A percentile compares a stretch with the other conserved stretches of the same genome.
Conservation (phyloP, 2,329 filamentous ascomycete species). For the Colletotrichum sp. region DNA sequence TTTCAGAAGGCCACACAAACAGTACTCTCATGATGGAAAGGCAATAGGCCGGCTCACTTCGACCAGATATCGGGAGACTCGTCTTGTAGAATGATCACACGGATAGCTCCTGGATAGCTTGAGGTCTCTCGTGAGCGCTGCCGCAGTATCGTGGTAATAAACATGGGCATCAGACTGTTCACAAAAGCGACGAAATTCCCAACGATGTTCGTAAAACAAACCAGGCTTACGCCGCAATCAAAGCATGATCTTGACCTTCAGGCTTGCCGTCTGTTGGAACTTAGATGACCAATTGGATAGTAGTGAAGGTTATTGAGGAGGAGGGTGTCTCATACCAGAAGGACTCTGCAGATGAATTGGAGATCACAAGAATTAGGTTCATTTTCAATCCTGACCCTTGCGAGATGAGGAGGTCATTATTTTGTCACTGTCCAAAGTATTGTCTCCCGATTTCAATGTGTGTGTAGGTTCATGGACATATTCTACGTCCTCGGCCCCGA, state of each 20-base stretch:
- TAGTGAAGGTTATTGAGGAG: background rate
- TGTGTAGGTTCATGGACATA: background rate
- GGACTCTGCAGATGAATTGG: background rate
- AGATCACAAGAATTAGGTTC: background rate
- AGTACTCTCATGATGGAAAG: too few species aligned
- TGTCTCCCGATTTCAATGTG: background rate
- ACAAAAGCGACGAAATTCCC: too few species aligned
- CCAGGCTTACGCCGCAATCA: too few species aligned
- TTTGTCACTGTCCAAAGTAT: background rate
- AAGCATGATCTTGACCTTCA: background rate
- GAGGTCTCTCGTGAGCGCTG: too few species aligned
- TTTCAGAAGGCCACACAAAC: too few species aligned
- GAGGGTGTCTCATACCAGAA: background rate
- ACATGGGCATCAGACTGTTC: too few species aligned
- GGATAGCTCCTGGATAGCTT: too few species aligned
- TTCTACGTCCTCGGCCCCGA: background rate
- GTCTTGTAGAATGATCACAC: too few species aligned
- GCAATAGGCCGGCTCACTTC: too few species aligned
- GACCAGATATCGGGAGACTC: too few species aligned
- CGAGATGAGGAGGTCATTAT: background rate
- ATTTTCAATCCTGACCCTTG: background rate
- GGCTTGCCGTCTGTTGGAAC: background rate
- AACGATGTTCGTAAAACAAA: too few species aligned
- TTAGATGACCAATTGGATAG: background rate
- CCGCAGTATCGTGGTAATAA: too few species aligned